These are phyloP conservation scores for Boletellus sp. DNA, from an alignment of 768 basidiomycete species.

Conservation along the genomic window DNA sequence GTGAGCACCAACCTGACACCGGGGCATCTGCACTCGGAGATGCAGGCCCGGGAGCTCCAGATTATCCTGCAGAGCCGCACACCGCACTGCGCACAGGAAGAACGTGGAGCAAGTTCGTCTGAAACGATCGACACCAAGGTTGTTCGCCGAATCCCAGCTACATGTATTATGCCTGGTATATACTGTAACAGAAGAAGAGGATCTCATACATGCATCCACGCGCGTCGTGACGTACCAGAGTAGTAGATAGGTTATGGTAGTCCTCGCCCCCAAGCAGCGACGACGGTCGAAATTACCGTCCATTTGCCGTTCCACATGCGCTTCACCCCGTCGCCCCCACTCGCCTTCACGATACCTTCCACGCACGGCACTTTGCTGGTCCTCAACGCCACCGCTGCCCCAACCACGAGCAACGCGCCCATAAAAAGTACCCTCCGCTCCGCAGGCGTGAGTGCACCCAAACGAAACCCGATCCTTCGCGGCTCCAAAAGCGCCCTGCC, in stretches of 20 bases:
- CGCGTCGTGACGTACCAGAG: background rate
- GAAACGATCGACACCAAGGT: no score
- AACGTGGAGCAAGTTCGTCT: no score
- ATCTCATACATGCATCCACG: background rate
- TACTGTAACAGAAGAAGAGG: background rate
- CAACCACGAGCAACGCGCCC: conserved; percentile 65
- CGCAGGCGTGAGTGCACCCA: conserved; percentile 25
- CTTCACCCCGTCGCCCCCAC: conserved; percentile 20
- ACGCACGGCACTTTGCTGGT: conserved; percentile 11
- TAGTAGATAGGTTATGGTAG: conserved; percentile 14
- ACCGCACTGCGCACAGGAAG: no score
- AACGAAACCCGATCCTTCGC: conserved; percentile 16
- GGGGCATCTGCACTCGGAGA: no score
- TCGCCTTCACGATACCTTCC: conserved; percentile 9
- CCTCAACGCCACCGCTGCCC: conserved; percentile 58
- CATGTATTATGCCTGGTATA: background rate
- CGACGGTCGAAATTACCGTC: conserved; percentile 18
- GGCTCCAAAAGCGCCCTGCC: conserved; percentile 12
- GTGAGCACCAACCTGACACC: no score
- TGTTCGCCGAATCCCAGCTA: no score
- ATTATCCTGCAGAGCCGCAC: no score
- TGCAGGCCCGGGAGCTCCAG: no score
- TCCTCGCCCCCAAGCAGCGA: conserved; percentile 28
- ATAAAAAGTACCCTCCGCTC: conserved; percentile 44
- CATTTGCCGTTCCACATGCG: conserved; percentile 24